A percentile compares a stretch with the other conserved stretches of the same genome.
These are phyloP conservation scores for Tympanopsis confertula DNA, from an alignment of 2,329 filamentous ascomycete species.

Conservation along the genomic window DNA sequence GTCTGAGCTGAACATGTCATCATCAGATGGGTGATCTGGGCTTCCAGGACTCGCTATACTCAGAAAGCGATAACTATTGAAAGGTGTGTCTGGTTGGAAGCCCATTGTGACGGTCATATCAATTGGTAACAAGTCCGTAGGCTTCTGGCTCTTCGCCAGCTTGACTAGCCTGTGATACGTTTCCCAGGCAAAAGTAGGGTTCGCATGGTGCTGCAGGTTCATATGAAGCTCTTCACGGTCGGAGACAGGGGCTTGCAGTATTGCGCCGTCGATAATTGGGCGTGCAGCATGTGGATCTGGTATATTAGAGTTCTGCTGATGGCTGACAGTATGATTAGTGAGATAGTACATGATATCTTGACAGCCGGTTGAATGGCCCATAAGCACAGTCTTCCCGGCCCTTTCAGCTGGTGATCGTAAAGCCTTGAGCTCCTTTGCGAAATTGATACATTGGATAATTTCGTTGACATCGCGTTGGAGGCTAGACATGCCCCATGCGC, in stretches of 20 bases:
- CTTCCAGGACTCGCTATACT: constrained; percentile 36
- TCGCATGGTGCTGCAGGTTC: background rate
- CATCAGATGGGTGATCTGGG: constrained; percentile 37
- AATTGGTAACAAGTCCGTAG: background rate
- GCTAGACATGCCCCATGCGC: constrained; percentile 38
- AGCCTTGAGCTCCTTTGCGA: constrained; percentile 27
- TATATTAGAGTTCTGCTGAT: too few species aligned
- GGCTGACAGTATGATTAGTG: too few species aligned
- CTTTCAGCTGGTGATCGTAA: constrained; percentile 4
- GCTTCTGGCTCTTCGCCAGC: background rate
- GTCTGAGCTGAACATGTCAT: constrained; percentile 58
- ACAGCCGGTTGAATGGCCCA: background rate
- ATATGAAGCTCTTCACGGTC: background rate
- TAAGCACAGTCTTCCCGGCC: background rate
- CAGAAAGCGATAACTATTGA: background rate
- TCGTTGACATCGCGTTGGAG: constrained; percentile 41
- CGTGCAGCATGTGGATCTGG: background rate
- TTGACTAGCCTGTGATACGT: background rate
- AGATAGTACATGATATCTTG: background rate
- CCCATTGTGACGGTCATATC: background rate
- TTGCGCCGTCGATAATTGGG: background rate
- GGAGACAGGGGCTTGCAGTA: background rate
- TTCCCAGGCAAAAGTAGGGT: background rate
- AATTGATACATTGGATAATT: constrained; percentile 35
- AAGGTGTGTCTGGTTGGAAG: background rate